Evolutionary conservation across 345 rosid species (phyloP), one percentile per base, ranked within the genome.

Genomic region (Moringa oleifera): DNA sequence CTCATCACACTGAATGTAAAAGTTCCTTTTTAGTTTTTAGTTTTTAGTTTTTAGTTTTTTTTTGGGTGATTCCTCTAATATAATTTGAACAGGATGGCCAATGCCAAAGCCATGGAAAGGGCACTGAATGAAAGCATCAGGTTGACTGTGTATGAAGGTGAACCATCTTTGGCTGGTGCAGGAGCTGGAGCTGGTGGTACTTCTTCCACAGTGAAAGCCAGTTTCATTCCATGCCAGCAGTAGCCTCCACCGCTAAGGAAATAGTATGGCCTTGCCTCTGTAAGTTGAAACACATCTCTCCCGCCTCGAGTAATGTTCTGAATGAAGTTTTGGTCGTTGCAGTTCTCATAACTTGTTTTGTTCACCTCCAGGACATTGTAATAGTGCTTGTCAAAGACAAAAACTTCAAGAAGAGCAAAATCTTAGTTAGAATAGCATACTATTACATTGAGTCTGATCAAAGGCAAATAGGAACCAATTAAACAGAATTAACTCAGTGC

Each of bases 341-440:
- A 83, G 28, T 3, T 68, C 23, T 77, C 74, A 13, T 81, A 86
- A 55, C 67, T 75, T 18, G 92, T 86, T 71, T 83, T 8, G 72
- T 83, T 83, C 73, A 86, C 92, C 71, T 83, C 92, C 57, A 86
- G 65, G 18, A 83, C 92, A 66, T 78, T 83, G 81, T 68, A 75
- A 54, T 53, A 45, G 25, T 58, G 55, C 82, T 76, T 81, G 71
- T 86, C 73, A 45, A 81, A 81, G 55, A 71, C 37, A 54, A 76
- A 81, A 20, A 70, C 79, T 73, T 23, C 20, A 1, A 56, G 45
- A 62, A 53, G 8, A 58, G 18, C 23, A n/a, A 33, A 4, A 4
- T 33, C 37, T 33, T 33, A 11, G 37, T 33, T 33, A 33, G 37
- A 4, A 33, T 33, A 33, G 37, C 37, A 33, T 33, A 33, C 5